phyloP scores from a whole-genome alignment of 305 asterid genomes.

The Plantago lanceolata region DNA sequence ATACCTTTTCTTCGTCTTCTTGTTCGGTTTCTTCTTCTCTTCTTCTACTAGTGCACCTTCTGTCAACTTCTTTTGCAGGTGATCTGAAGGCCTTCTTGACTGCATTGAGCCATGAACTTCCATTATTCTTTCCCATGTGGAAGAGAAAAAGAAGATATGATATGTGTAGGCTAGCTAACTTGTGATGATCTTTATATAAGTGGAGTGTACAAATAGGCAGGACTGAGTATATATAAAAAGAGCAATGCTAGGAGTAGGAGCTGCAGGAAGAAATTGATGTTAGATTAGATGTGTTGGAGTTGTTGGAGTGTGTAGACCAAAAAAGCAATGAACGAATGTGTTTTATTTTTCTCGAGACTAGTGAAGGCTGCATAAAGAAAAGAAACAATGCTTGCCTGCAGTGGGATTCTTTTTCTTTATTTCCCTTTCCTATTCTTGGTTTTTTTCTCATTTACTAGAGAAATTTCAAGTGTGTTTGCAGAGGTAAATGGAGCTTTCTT shows the following conservation, averaged over 20 bases:
- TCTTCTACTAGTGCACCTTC: slow-evolving; percentile 32
- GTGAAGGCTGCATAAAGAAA: slow-evolving; percentile 44
- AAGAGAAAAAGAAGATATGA: no score
- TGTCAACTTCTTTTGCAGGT: slow-evolving; percentile 41
- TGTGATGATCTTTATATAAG: slow-evolving; percentile 1
- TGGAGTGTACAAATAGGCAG: slow-evolving; percentile 1
- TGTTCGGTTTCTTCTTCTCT: slow-evolving; percentile 39
- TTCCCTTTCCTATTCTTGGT: no score
- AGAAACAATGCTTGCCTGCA: slow-evolving; percentile 18
- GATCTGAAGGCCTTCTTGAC: slow-evolving; percentile 74
- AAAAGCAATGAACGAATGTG: slow-evolving; percentile 34
- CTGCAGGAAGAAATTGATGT: slow-evolving; percentile 7
- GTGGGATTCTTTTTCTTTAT: background rate
- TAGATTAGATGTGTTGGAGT: slow-evolving; percentile 26
- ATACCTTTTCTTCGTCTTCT: slow-evolving; percentile 51
- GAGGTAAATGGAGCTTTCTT: no score
- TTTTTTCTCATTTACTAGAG: no score
- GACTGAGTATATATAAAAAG: slow-evolving; percentile 26
- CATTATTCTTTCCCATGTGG: slow-evolving; percentile 57
- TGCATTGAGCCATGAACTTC: slow-evolving; percentile 58
- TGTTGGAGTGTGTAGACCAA: slow-evolving; percentile 35
- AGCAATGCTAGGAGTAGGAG: background rate
- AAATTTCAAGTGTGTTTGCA: no score
- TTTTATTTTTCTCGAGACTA: slow-evolving; percentile 38
- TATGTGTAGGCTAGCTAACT: background rate